These are phyloP conservation scores for Sophora flavescens DNA, from an alignment of 306 rosid species.

Conservation along the genomic window DNA sequence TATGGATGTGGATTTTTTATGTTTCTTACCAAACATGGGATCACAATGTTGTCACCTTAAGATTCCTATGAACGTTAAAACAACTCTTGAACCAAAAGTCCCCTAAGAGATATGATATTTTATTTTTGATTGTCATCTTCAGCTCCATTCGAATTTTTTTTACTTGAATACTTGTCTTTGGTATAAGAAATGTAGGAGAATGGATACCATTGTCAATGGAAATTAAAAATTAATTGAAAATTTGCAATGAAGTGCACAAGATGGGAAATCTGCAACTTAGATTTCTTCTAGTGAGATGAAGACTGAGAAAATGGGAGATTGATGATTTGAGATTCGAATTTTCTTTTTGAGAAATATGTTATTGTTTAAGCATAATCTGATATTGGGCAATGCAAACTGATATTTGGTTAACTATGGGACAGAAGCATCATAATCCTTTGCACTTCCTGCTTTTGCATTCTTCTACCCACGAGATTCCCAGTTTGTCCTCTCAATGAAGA, in stretches of 20 bases:
- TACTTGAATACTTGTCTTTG: background rate
- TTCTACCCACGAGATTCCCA: background rate
- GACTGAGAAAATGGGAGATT: slow-evolving; percentile 6
- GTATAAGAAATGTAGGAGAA: background rate
- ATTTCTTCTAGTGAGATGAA: background rate
- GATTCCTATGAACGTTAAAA: too few relatives aligned
- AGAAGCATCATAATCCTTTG: background rate
- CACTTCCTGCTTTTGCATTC: slow-evolving; percentile 9
- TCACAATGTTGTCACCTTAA: too few relatives aligned
- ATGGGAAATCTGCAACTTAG: background rate
- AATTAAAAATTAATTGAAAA: background rate
- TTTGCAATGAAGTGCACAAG: background rate
- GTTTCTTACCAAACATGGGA: too few relatives aligned
- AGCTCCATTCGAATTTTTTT: background rate
- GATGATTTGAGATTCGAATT: slow-evolving; percentile 25
- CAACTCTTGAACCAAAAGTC: too few relatives aligned
- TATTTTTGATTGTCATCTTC: background rate
- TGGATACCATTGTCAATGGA: background rate
- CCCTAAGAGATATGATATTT: too few relatives aligned
- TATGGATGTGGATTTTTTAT: too few relatives aligned
- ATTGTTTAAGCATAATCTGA: slow-evolving; percentile 18
- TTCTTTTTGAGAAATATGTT: slow-evolving; percentile 22
- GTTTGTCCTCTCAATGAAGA: slow-evolving; percentile 4
- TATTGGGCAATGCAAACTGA: slow-evolving; percentile 10
- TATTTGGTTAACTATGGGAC: background rate